Conservation (phyloP, 352 stramenopile genomes). For the Pythium aquatile region DNA sequence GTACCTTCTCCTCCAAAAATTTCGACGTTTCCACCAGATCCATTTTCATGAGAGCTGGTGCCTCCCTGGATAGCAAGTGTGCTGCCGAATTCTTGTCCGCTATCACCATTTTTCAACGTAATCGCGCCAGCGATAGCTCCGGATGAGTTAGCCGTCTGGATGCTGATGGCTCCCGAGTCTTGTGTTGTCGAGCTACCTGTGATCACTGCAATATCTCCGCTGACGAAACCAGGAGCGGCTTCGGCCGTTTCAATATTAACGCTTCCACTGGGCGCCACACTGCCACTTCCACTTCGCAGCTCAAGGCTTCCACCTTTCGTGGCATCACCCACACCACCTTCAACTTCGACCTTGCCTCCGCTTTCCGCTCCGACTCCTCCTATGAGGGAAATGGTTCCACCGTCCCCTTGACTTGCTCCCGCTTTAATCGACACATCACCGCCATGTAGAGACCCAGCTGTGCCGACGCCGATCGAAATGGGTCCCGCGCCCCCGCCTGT, state of each 20-base stretch:
- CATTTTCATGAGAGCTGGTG: slow-evolving; percentile 1
- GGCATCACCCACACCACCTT: neutral
- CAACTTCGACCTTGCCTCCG: slow-evolving; percentile 6
- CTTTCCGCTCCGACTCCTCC: slow-evolving; percentile 4
- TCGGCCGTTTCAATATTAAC: slow-evolving; percentile 7
- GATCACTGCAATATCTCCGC: slow-evolving; percentile 9
- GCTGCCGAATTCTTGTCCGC: neutral
- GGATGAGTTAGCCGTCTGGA: slow-evolving; percentile 4
- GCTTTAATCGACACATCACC: slow-evolving; percentile 9
- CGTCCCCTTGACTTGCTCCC: neutral
- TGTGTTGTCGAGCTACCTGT: slow-evolving; percentile 8
- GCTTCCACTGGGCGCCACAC: slow-evolving; percentile 2
- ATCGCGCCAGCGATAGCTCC: neutral
- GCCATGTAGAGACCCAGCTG: neutral
- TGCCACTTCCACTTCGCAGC: slow-evolving; percentile 9
- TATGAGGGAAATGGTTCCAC: slow-evolving; percentile 16
- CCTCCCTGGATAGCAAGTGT: slow-evolving; percentile 1
- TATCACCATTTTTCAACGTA: neutral
- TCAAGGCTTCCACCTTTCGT: slow-evolving; percentile 8
- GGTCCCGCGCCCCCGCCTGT: slow-evolving; percentile 21
- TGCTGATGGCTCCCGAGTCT: slow-evolving; percentile 12
- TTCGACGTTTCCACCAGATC: neutral
- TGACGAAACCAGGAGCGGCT: slow-evolving; percentile 6
- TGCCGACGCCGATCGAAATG: slow-evolving; percentile 3
- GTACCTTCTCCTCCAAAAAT: slow-evolving; percentile 7